phyloP scores from a whole-genome alignment of 2,329 filamentous ascomycete species.

The Colletotrichum lindemuthianum region DNA sequence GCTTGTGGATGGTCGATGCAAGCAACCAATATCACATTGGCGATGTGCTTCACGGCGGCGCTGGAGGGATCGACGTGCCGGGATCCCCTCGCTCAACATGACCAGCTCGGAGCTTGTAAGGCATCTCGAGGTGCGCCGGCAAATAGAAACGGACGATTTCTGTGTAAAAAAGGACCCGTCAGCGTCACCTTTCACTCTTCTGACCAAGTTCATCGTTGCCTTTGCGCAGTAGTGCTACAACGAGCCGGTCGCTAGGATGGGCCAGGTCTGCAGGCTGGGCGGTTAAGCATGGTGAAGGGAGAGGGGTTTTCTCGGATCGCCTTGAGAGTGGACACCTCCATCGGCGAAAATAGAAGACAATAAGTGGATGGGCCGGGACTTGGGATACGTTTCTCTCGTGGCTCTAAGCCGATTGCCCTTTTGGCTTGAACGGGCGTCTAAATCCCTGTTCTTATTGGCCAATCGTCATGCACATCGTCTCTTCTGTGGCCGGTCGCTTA shows the following conservation, averaged over 20 bases:
- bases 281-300: slow-evolving; percentile 36
- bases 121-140: slow-evolving; percentile 19
- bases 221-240: slow-evolving; percentile 25
- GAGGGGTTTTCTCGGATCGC: slow-evolving; percentile 20
- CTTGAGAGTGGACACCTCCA: background rate
- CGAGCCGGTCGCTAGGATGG: slow-evolving; percentile 30
- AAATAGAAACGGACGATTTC: slow-evolving; percentile 24
- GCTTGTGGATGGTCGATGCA: slow-evolving; percentile 36
- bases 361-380: slow-evolving; percentile 13
- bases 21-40: slow-evolving; percentile 36
- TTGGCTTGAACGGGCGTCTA: slow-evolving; percentile 34
- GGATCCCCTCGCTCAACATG: slow-evolving; percentile 24
- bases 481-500: slow-evolving; percentile 29
- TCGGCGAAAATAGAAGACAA: slow-evolving; percentile 31
- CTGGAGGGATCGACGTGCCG: slow-evolving; percentile 29
- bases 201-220: slow-evolving; percentile 16
- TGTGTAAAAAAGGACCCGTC: slow-evolving; percentile 8
- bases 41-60: slow-evolving; percentile 30
- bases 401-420: slow-evolving; percentile 19
- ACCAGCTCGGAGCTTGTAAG: slow-evolving; percentile 10
- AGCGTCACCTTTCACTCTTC: slow-evolving; percentile 16
- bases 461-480: slow-evolving; percentile 14
- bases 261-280: slow-evolving; percentile 34
- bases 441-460: slow-evolving; percentile 27
- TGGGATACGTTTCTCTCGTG: slow-evolving; percentile 23